These are phyloP conservation scores for Pseudohalonectria lignicola DNA, from an alignment of 2,329 filamentous ascomycete genomes.

Conservation along the genomic window DNA sequence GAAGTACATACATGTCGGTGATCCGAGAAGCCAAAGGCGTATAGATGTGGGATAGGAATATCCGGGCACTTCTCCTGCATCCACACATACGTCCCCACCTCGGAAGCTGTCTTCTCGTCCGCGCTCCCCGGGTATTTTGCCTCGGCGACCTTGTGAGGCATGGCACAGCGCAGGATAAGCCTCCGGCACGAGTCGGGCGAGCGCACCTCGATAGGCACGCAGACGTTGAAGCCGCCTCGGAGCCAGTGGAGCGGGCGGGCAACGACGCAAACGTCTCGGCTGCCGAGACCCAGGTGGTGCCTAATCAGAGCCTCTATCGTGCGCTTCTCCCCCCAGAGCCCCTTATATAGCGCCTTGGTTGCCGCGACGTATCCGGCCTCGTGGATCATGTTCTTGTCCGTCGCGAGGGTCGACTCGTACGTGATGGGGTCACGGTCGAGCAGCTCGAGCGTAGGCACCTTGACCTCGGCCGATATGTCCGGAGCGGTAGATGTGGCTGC, in stretches of 20 bases:
- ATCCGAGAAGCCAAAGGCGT: conserved; percentile 1
- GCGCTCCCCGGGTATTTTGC: conserved; percentile 18
- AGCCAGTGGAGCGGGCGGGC: conserved; percentile 14
- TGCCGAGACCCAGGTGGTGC: conserved; percentile 2
- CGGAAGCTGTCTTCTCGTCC: conserved; percentile 24
- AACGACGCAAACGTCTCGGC: conserved; percentile 2
- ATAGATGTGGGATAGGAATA: conserved; percentile 20
- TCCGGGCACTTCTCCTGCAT: conserved; percentile 22
- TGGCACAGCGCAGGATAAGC: conserved; percentile 14
- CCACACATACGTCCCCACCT: conserved; percentile 26
- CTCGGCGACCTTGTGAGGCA: conserved; percentile 22
- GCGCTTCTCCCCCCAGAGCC: background rate
- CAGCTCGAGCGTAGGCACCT: conserved; percentile 2
- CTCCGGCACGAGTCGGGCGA: conserved; percentile 23
- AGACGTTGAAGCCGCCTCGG: conserved; percentile 23
- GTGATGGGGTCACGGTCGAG: background rate
- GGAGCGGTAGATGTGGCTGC: background rate
- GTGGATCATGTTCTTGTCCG: conserved; percentile 3
- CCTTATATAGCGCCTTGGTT: background rate
- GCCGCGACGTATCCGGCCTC: background rate
- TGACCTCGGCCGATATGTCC: background rate
- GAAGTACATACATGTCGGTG: background rate
- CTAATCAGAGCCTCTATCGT: conserved; percentile 1
- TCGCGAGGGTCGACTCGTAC: conserved; percentile 1
- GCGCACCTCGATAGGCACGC: conserved; percentile 15